Evolutionary conservation across 345 rosid species (phyloP).

Genomic region (Theobroma cacao): DNA sequence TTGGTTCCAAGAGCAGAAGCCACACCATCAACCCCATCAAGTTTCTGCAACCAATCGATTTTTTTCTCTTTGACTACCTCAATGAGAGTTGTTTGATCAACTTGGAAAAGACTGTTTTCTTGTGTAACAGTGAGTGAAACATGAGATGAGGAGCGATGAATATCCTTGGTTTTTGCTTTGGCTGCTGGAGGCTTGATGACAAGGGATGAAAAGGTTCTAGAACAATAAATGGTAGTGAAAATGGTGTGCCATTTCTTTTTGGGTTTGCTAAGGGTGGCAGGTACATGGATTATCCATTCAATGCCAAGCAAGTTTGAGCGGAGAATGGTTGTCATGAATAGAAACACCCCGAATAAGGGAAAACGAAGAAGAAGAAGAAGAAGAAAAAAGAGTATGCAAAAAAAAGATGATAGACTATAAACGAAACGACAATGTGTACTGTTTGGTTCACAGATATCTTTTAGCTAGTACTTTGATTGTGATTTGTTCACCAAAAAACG

Average conservation of each 20-base stretch:
- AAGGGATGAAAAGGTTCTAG: constrained; percentile 38
- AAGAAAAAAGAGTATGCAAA: not conserved
- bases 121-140: constrained; percentile 26
- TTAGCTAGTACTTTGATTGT: too few relatives aligned
- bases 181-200: not conserved
- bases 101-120: constrained; percentile 17
- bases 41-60: constrained; percentile 18
- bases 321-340: constrained; percentile 16
- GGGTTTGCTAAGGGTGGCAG: constrained; percentile 27
- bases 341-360: not conserved
- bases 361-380: not conserved
- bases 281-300: constrained; percentile 26
- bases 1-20: constrained; percentile 40
- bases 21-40: constrained; percentile 42
- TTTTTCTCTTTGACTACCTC: constrained; percentile 45
- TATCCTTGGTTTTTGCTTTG: not conserved
- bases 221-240: constrained; percentile 46
- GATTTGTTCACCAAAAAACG: not conserved
- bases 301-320: constrained; percentile 20
- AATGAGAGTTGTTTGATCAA: constrained; percentile 31
- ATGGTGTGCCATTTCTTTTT: constrained; percentile 58
- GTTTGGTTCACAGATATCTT: too few relatives aligned
- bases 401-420: too few relatives aligned
- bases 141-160: not conserved
- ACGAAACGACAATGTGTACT: too few relatives aligned